Evolutionary conservation across 768 basidiomycete species (phyloP).

Genomic region (Auriscalpium vulgare): DNA sequence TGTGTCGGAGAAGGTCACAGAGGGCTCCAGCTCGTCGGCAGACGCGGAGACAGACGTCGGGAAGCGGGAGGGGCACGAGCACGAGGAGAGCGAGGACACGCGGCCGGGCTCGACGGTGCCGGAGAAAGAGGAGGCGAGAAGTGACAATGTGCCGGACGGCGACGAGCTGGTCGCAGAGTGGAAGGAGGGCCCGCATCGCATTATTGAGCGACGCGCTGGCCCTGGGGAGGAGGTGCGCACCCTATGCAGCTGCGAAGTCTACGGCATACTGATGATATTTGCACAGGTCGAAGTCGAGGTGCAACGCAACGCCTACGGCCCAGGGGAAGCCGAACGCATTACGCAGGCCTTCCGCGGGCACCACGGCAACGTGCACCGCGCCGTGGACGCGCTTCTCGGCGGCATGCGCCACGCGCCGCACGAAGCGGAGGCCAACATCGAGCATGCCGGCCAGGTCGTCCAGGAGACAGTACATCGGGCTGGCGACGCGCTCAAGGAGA

Average conservation of each 20-base stretch:
- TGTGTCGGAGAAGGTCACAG: constrained; percentile 17
- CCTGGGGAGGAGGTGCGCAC: constrained; percentile 60
- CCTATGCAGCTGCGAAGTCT: neutral
- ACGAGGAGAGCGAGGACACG: constrained; percentile 8
- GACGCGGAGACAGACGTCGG: constrained; percentile 10
- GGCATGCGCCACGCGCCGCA: constrained; percentile 9
- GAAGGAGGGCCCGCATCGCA: constrained; percentile 59
- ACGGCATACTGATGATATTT: neutral
- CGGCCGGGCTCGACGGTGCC: constrained; percentile 3
- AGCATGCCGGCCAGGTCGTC: constrained; percentile 1
- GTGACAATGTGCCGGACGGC: constrained; percentile 40
- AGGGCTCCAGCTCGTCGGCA: constrained; percentile 5
- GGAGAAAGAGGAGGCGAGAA: constrained; percentile 18
- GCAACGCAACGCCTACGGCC: constrained; percentile 23
- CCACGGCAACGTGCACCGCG: constrained; percentile 19
- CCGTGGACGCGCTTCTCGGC: constrained; percentile 19
- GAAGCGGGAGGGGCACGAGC: constrained; percentile 13
- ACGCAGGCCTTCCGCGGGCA: constrained; percentile 19
- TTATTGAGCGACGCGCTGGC: constrained; percentile 53
- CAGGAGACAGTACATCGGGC: neutral
- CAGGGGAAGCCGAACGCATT: constrained; percentile 21
- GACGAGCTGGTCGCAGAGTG: constrained; percentile 43
- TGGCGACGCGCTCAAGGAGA: neutral
- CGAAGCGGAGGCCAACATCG: constrained; percentile 14
- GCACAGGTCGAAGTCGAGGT: constrained; percentile 29